Evolutionary conservation across 1,284 basidiomycete species (phyloP), one percentile per base, ranked within the genome.

Genomic region (Cutaneotrichosporon sp.): DNA sequence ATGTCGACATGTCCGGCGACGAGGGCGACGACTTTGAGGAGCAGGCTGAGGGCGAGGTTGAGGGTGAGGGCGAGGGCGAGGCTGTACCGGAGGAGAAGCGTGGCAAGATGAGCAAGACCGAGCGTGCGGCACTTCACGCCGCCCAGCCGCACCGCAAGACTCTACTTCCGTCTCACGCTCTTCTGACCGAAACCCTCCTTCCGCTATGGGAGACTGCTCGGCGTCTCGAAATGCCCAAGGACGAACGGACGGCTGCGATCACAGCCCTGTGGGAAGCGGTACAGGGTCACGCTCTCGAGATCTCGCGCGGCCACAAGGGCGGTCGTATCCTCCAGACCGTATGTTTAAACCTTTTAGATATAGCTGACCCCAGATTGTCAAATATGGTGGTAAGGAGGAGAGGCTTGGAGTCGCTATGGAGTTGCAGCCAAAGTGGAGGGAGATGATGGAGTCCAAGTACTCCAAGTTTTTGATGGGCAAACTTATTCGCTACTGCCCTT

Each of bases 391-490:
- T n/a, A 88, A 89, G 79, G 86, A 85, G 70, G 88, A 92, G 76
- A 80, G 91, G 57, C 85, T 90, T 49, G 88, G 90, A 74, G 85
- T 95, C 56, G 92, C 91, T 0, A 81, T 81, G 32, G 92, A 95
- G 80, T 83, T 95, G 59, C 88, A 90, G 76, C 91, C 91, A 4
- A 84, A 85, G 65, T 94, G 88, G 77, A 85, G 84, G 72, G 87
- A 87, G 46, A 84, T 94, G 67, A 88, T 88, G 58, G 89, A 91
- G 79, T 90, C 86, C 74, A 91, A 89, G 80, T 95, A 95, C 78
- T 92, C 91, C 42, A 95, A 92, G 90, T 94, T 93, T 78, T 83
- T 95, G 16, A 88, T 93, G 62, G 85, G 86, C 38, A 94, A 93
- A 81, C 84, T 94, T 53, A 89, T 93, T 70, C 86, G 90, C 31